A percentile compares a stretch with the other conserved stretches of the same genome.
phyloP scores from a whole-genome alignment of 2,329 filamentous ascomycete species.

The Mycogone perniciosa region DNA sequence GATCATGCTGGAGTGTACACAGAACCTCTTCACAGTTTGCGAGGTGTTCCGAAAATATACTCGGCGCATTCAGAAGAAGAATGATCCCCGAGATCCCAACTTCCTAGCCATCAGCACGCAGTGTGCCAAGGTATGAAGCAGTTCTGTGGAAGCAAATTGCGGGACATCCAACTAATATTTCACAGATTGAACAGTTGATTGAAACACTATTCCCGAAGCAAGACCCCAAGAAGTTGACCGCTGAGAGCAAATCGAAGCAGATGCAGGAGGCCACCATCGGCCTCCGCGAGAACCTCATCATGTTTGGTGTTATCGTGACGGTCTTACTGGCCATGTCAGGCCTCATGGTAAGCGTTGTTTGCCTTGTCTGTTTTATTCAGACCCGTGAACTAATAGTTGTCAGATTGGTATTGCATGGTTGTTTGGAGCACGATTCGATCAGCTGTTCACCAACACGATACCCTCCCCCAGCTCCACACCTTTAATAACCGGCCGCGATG shows the following conservation, averaged over 20 bases:
- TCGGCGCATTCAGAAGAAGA: slow-evolving; percentile 84
- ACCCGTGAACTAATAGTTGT: slow-evolving; percentile 1
- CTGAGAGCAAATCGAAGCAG: slow-evolving; percentile 30
- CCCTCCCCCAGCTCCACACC: slow-evolving; percentile 17
- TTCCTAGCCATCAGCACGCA: slow-evolving; percentile 87
- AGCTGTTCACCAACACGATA: slow-evolving; percentile 6
- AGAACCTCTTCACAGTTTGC: slow-evolving; percentile 77
- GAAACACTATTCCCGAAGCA: slow-evolving; percentile 87
- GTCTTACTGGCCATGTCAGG: slow-evolving; percentile 66
- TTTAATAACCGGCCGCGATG: slow-evolving; percentile 26
- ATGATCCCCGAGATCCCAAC: slow-evolving; percentile 86
- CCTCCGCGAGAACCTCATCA: slow-evolving; percentile 55
- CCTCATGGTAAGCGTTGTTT: slow-evolving; percentile 62
- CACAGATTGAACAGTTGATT: slow-evolving; percentile 87
- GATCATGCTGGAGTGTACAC: slow-evolving; percentile 87
- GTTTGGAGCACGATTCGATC: slow-evolving; percentile 76
- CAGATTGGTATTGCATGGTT: slow-evolving; percentile 74
- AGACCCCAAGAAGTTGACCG: slow-evolving; percentile 55
- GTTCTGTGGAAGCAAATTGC: not conserved
- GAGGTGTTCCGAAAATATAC: slow-evolving; percentile 74
- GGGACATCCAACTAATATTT: slow-evolving; percentile 13
- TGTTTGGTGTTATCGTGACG: slow-evolving; percentile 59
- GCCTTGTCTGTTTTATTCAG: not conserved
- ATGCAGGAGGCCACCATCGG: slow-evolving; percentile 41
- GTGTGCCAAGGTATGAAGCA: slow-evolving; percentile 64